Base-by-base conservation (phyloP, 140 eudicot genomes). In the Flaveria floridana region DNA sequence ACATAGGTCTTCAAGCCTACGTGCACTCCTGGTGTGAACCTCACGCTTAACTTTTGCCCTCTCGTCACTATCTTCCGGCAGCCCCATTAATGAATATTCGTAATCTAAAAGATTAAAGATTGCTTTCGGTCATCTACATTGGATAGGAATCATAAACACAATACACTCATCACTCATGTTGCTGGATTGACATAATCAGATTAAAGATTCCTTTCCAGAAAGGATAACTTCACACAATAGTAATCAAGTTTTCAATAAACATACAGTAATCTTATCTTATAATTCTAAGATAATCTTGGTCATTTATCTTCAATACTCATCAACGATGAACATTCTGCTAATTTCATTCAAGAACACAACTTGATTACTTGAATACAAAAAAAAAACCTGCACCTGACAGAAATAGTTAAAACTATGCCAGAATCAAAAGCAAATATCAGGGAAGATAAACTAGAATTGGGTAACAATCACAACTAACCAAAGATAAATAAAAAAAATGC, bases 31-130 rank as follows among this genome's bases (percentile, higher is more conserved):
- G 68, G 84, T 71, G 72, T 87, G 97, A 76, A 87, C 93, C 76
- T 92, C 96, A 42, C 82, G 96, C 61, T 87, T 90, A 79, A 74
- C 85, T 86, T 56, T 89, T 74, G 65, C 72, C 80, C 89, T 81
- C 81, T 92, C 98, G 14, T 46, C 68, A 72, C 95, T 92, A 76
- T 79, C 92, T 83, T 89, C 98, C 1, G 87, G 85, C 71, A 89
- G 63, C 68, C 96, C 96, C 95, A 79, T 73, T 63, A 89, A 80
- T 11, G 98, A 89, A 79, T 89, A 92, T 82, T 92, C 87, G 70
- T 89, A 92, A 84, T 92, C 98, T 92, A 67, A 28, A 46, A 65
- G 25, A 48, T 34, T 75, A 12, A 42, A 2, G 19, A 56, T 65
- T 26, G 19, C 42, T 48, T 34, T 66, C 5, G 67, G 51, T 34